These are phyloP conservation scores for Tolypocladium ophioglossoides DNA, from an alignment of 2,329 filamentous ascomycete species.

Conservation along the genomic window DNA sequence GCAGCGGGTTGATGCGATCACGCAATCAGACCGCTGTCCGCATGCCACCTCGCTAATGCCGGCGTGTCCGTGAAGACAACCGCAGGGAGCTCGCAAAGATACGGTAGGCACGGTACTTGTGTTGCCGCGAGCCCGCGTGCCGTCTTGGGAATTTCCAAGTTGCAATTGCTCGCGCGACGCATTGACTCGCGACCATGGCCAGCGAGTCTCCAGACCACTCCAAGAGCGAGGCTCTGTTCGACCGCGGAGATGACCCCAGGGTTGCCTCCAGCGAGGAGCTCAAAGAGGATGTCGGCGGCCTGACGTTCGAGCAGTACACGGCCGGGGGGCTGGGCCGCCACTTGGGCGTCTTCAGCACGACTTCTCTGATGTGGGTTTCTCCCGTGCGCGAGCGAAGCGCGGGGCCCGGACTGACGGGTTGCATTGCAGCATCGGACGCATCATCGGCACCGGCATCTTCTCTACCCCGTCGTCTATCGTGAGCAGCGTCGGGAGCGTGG, in stretches of 20 bases:
- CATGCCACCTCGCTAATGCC: background rate
- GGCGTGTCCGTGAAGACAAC: background rate
- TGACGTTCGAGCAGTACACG: background rate
- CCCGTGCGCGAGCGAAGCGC: too few relatives aligned
- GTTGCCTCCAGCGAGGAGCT: background rate
- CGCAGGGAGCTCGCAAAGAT: background rate
- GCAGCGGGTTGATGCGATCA: background rate
- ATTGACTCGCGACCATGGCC: background rate
- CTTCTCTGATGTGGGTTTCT: background rate
- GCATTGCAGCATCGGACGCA: background rate
- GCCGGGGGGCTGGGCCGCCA: background rate
- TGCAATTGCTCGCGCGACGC: background rate
- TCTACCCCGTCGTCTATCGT: background rate
- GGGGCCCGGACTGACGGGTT: too few relatives aligned
- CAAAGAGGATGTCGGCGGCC: background rate
- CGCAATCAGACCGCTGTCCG: background rate
- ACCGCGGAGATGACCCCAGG: background rate
- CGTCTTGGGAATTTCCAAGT: too few relatives aligned
- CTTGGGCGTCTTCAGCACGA: background rate
- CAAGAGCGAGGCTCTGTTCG: background rate
- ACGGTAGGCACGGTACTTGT: background rate
- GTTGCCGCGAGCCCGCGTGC: background rate
- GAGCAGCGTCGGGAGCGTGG: background rate
- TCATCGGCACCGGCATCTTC: background rate
- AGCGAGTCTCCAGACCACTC: background rate